Base-by-base conservation (phyloP, 345 rosid genomes). In the Chamaenerion angustifolium region DNA sequence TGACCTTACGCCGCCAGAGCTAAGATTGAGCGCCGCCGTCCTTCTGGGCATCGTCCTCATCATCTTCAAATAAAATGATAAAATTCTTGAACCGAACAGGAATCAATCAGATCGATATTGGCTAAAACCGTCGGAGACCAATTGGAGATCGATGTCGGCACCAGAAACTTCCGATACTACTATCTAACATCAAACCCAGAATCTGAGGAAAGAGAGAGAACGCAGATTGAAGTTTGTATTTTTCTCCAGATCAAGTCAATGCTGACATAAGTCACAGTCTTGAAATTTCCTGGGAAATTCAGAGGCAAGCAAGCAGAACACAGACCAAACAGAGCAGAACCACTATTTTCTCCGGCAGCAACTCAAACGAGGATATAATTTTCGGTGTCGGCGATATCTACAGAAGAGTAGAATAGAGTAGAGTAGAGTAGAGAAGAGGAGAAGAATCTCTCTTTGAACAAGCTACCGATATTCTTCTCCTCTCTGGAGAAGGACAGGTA, bases 41-140 rank as follows among this genome's bases (percentile, higher is more conserved):
- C 72, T 61, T 64, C 73, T 81, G 54, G 65, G 81, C 70, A 76
- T 80, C 80, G 76, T 71, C 59, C 77, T 86, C 84, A 81, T 86
- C 94, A 86, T 86, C 73, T 75, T 54, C 47, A 52, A 42, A 45
- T 55, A n/a, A n/a, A n/a, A 12, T 23, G 51, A 48, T 21, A 21
- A 21, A 21, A 0, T 21, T 21, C 25, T 21, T 21, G 25, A 21
- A 21, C 47, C 47, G 16, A 14, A 44, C 47, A 15, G 37, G 43
- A 5, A 35, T 55, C 43, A 55, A 21, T 21, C 25, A 21, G 25
- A 21, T 21, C 25, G 25, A 21, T 21, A 21, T 4, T 4, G 25
- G 25, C 25, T 21, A 21, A 21, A 21, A 2, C 56, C 65, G 69
- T 70, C 70, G 60, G 68, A 42, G n/a, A n/a, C n/a, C n/a, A n/a